phyloP scores from a whole-genome alignment of 2,329 filamentous ascomycete genomes.

The Colletotrichum phormii region DNA sequence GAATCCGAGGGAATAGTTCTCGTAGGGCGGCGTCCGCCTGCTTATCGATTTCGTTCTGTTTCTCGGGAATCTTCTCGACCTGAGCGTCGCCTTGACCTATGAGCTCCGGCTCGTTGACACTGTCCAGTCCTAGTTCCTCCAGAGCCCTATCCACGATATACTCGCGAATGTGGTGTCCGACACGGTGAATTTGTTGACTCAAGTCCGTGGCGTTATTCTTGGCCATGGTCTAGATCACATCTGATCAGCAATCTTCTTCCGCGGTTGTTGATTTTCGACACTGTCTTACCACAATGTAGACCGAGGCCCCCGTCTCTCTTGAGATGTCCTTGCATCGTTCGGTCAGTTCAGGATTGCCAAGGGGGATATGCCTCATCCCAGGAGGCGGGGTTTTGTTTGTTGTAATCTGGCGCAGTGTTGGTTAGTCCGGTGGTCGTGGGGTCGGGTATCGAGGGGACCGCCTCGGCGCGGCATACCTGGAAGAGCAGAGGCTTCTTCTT shows the following conservation, averaged over 20 bases:
- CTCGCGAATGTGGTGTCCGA: slow-evolving; percentile 70
- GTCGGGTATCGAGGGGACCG: not conserved
- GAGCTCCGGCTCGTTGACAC: slow-evolving; percentile 36
- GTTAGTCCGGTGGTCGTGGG: slow-evolving; percentile 16
- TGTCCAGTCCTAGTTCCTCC: slow-evolving; percentile 35
- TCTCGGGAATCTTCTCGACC: slow-evolving; percentile 68
- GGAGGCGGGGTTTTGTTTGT: slow-evolving; percentile 64
- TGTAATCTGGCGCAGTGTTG: slow-evolving; percentile 58
- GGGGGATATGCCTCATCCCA: slow-evolving; percentile 72
- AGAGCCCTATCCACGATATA: slow-evolving; percentile 68
- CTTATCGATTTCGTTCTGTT: slow-evolving; percentile 69
- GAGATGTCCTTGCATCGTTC: slow-evolving; percentile 73
- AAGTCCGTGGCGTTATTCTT: slow-evolving; percentile 50
- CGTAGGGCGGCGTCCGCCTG: slow-evolving; percentile 72
- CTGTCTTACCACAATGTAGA: slow-evolving; percentile 72
- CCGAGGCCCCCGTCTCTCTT: slow-evolving; percentile 70
- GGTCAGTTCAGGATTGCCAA: slow-evolving; percentile 71
- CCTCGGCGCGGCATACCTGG: slow-evolving; percentile 57
- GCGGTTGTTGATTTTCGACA: not conserved
- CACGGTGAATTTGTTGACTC: slow-evolving; percentile 66
- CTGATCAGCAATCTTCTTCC: not conserved
- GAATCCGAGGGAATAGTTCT: slow-evolving; percentile 74
- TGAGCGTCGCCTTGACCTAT: slow-evolving; percentile 29
- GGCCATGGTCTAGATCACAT: slow-evolving; percentile 12
- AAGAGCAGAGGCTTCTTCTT: slow-evolving; percentile 74